Evolutionary conservation across 164 flowering plant species (phyloP).

Genomic region (Stephania yunnanensis): DNA sequence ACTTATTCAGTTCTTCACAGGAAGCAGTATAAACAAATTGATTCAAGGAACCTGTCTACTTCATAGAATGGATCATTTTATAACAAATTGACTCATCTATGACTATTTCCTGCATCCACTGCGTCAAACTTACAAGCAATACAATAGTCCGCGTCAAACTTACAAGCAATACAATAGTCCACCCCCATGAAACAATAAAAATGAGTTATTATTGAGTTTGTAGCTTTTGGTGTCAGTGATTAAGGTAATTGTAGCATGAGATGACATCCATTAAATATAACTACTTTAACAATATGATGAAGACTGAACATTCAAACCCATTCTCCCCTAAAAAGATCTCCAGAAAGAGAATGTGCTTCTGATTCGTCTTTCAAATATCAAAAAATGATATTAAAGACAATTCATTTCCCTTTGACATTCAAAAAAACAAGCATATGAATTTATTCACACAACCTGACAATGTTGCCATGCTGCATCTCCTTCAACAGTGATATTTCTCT

Average conservation of each 20-base stretch:
- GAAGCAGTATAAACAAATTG: background rate
- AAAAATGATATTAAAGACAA: background rate
- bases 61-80: background rate
- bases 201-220: background rate
- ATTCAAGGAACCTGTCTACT: no score
- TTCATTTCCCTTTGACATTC: background rate
- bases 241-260: background rate
- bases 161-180: background rate
- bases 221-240: background rate
- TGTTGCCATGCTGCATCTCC: slow-evolving; percentile 95
- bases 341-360: background rate
- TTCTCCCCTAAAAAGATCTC: background rate
- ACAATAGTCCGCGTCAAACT: background rate
- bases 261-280: background rate
- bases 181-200: background rate
- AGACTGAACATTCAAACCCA: background rate
- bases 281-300: background rate
- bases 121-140: background rate
- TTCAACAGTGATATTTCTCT: slow-evolving; percentile 92
- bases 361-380: background rate
- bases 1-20: background rate
- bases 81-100: background rate
- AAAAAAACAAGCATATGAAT: background rate
- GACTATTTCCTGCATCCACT: background rate
- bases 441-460: slow-evolving; percentile 52